A percentile compares a stretch with the other conserved stretches of the same genome.
These are phyloP conservation scores for Dactylellina drechsleri DNA, from an alignment of 2,329 filamentous ascomycete genomes.

Conservation along the genomic window DNA sequence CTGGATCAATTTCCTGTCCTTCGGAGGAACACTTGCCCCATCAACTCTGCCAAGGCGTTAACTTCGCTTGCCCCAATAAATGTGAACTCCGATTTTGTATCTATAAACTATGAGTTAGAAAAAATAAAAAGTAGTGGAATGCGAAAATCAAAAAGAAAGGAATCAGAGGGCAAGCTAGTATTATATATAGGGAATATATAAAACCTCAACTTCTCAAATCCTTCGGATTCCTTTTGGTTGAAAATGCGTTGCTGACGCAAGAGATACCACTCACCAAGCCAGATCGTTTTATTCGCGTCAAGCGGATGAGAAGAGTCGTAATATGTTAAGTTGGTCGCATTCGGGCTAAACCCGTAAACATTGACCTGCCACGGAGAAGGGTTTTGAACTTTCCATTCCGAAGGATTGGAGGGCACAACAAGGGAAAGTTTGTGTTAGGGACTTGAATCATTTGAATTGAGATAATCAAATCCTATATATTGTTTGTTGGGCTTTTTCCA, in stretches of 20 bases:
- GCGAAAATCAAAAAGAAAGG: not conserved
- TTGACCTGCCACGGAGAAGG: not conserved
- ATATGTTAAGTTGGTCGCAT: not conserved
- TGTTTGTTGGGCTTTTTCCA: not conserved
- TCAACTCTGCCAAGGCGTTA: not conserved
- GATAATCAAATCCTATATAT: slow-evolving; percentile 5
- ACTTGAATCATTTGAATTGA: not conserved
- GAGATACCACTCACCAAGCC: not conserved
- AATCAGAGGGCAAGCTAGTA: not conserved
- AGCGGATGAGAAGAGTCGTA: not conserved
- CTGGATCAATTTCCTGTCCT: not conserved
- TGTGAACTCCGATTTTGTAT: not conserved
- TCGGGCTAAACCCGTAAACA: not conserved
- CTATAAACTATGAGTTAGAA: not conserved
- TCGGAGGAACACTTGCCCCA: not conserved
- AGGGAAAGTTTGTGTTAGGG: not conserved
- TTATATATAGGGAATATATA: not conserved
- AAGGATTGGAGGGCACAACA: not conserved
- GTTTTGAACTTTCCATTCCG: not conserved
- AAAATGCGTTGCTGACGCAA: not conserved
- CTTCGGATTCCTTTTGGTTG: not conserved
- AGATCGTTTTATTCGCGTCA: not conserved
- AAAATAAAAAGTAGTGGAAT: not conserved
- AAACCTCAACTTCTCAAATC: too few relatives aligned
- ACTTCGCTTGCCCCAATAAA: not conserved